A percentile compares a stretch with the other conserved stretches of the same genome.
Evolutionary conservation across 2,329 filamentous ascomycete genomes (phyloP).

Genomic region (Acarospora socialis): DNA sequence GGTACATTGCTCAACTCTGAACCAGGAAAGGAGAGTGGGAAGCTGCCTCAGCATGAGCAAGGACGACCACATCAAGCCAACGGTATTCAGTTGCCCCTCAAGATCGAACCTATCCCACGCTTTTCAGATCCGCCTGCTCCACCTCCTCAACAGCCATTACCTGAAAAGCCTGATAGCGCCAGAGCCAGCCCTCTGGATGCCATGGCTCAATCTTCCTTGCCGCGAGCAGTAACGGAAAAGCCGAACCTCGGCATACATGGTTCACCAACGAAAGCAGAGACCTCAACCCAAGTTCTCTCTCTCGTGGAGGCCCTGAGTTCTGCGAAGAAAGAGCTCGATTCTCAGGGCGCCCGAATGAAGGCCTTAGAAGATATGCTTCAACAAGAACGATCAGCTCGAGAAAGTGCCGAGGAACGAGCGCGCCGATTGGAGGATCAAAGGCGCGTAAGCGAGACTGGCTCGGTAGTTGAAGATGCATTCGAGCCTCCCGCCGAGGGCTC

Average conservation of each 20-base stretch:
- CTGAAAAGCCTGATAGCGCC: slow-evolving; percentile 72
- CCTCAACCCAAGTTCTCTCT: slow-evolving; percentile 61
- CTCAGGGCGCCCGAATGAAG: slow-evolving; percentile 63
- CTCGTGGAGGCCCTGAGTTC: slow-evolving; percentile 72
- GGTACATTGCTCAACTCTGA: slow-evolving; percentile 63
- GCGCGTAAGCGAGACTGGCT: slow-evolving; percentile 36
- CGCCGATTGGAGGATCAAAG: slow-evolving; percentile 54
- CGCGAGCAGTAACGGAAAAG: slow-evolving; percentile 62
- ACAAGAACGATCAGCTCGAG: slow-evolving; percentile 67
- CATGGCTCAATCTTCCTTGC: slow-evolving; percentile 45
- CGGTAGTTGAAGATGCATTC: slow-evolving; percentile 33
- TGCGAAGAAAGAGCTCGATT: slow-evolving; percentile 75
- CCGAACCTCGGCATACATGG: slow-evolving; percentile 39
- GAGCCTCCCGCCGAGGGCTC: slow-evolving; percentile 28
- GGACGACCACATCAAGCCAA: slow-evolving; percentile 27
- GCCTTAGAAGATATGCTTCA: slow-evolving; percentile 66
- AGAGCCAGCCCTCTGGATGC: slow-evolving; percentile 33
- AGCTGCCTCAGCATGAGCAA: slow-evolving; percentile 31
- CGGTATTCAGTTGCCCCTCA: slow-evolving; percentile 27
- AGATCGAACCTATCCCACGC: slow-evolving; percentile 62
- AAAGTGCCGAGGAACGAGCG: slow-evolving; percentile 70
- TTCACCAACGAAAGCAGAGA: slow-evolving; percentile 37
- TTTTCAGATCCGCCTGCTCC: slow-evolving; percentile 91
- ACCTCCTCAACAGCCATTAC: slow-evolving; percentile 81
- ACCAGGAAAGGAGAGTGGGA: slow-evolving; percentile 36